These are phyloP conservation scores for Stentor roeselii DNA, from an alignment of 73 alveolate species.

Conservation along the genomic window DNA sequence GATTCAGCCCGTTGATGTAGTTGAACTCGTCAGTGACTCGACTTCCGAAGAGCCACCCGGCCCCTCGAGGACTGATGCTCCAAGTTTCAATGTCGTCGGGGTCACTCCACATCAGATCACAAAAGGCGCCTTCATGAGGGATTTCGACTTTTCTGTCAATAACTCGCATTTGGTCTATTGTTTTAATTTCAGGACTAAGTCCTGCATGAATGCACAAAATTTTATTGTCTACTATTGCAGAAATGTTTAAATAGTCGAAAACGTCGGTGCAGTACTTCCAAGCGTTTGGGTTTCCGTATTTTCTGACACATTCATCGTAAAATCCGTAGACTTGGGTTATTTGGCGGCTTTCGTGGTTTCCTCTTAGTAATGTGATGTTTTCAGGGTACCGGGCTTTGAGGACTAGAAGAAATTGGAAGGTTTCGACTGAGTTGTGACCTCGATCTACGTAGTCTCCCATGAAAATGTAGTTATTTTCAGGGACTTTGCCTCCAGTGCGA, in stretches of 20 bases:
- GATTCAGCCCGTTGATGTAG: conserved; percentile 74
- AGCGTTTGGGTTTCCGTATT: conserved; percentile 94
- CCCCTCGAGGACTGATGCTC: conserved; percentile 91
- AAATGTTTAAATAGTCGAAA: conserved; percentile 74
- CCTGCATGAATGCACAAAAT: conserved; percentile 96
- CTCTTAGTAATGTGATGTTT: conserved; percentile 42
- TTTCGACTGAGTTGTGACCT: conserved; percentile 93
- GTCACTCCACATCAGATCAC: conserved; percentile 96
- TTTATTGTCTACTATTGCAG: conserved; percentile 83
- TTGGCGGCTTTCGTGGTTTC: conserved; percentile 48
- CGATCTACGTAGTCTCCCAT: conserved; percentile 73
- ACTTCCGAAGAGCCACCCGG: conserved; percentile 95
- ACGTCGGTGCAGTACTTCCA: conserved; percentile 93
- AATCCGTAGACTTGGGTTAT: conserved; percentile 92
- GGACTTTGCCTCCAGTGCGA: conserved; percentile 50
- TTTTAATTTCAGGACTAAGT: conserved; percentile 47
- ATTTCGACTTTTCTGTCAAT: conserved; percentile 78
- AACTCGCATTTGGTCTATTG: conserved; percentile 55
- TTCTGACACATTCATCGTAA: too few species aligned
- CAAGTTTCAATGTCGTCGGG: conserved; percentile 94
- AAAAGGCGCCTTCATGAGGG: conserved; percentile 96
- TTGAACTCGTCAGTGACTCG: conserved; percentile 87
- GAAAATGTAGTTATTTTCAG: conserved; percentile 27
- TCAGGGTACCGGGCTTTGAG: conserved; percentile 40
- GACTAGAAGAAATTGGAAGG: conserved; percentile 57